Percentiles rank a stretch among this genome's conserved stretches.
phyloP scores from a whole-genome alignment of 768 basidiomycete species.

The Rhodotorula taiwanensis region DNA sequence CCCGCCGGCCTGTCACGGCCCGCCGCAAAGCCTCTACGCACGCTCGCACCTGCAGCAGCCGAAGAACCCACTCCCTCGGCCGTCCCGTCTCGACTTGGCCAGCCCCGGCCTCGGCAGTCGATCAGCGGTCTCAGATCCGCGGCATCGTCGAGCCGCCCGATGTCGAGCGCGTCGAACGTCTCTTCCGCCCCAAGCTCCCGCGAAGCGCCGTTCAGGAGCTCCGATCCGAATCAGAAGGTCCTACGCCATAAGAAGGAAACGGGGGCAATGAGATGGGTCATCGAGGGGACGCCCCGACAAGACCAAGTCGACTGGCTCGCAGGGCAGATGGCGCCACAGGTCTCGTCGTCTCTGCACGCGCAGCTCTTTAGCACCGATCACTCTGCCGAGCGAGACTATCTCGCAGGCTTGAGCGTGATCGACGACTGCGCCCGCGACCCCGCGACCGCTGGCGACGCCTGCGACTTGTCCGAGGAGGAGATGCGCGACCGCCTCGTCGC shows the following conservation, averaged over 20 bases:
- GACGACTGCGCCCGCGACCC: constrained; percentile 55
- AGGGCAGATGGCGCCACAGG: constrained; percentile 82
- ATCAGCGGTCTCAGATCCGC: constrained; percentile 39
- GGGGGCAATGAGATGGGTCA: constrained; percentile 37
- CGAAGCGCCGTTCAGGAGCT: constrained; percentile 41
- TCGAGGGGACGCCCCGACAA: constrained; percentile 63
- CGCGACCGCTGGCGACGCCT: constrained; percentile 55
- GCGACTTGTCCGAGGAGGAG: constrained; percentile 50
- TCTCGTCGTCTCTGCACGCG: constrained; percentile 64
- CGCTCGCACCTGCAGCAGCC: neutral
- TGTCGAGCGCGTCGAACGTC: neutral
- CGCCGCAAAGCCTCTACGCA: constrained; percentile 15
- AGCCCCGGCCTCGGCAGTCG: constrained; percentile 38
- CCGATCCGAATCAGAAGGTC: constrained; percentile 35
- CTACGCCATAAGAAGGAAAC: constrained; percentile 37
- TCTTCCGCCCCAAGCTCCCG: constrained; percentile 42
- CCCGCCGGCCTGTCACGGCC: constrained; percentile 24
- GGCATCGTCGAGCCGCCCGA: constrained; percentile 7
- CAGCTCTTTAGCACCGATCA: constrained; percentile 92
- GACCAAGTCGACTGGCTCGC: constrained; percentile 80
- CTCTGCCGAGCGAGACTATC: constrained; percentile 84
- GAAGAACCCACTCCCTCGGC: constrained; percentile 30
- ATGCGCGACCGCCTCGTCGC: constrained; percentile 64
- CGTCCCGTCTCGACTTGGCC: constrained; percentile 34
- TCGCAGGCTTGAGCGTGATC: constrained; percentile 65